Evolutionary conservation across 768 basidiomycete species (phyloP).

Genomic region (Russula sp.): DNA sequence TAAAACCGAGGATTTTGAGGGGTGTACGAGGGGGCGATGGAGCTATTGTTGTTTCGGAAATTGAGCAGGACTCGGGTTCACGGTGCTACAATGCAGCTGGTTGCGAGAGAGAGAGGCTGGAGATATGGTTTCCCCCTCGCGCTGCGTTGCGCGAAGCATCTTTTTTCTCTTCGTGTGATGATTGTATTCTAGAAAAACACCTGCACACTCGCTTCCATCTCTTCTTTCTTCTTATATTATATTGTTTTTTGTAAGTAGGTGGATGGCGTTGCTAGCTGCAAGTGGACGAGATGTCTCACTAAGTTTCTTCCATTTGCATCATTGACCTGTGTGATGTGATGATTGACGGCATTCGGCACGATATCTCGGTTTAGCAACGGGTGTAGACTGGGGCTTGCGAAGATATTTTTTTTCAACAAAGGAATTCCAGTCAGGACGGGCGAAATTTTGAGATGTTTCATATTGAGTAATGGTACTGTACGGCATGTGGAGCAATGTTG

Average conservation of each 20-base stretch:
- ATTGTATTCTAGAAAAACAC: conserved; percentile 15
- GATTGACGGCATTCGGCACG: too few relatives aligned
- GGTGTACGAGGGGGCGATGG: not conserved
- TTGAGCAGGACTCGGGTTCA: conserved; percentile 18
- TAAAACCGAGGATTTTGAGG: not conserved
- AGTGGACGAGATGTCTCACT: not conserved
- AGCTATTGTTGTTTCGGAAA: conserved; percentile 5
- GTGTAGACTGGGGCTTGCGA: too few relatives aligned
- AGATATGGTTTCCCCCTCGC: not conserved
- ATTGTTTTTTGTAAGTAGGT: too few relatives aligned
- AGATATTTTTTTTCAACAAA: too few relatives aligned
- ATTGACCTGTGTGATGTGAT: too few relatives aligned
- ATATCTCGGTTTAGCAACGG: too few relatives aligned
- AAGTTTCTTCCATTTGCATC: too few relatives aligned
- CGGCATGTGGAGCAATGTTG: too few relatives aligned
- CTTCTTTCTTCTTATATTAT: not conserved
- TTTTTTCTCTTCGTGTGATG: not conserved
- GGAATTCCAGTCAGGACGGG: too few relatives aligned
- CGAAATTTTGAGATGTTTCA: too few relatives aligned
- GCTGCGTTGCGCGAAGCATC: conserved; percentile 12
- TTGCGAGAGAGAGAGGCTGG: conserved; percentile 1
- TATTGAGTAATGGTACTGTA: too few relatives aligned
- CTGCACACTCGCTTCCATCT: not conserved
- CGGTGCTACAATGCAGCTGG: conserved; percentile 11
- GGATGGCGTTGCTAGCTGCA: not conserved